phyloP scores from a whole-genome alignment of 495 filamentous ascomycete genomes.

The Penicillium manginii region DNA sequence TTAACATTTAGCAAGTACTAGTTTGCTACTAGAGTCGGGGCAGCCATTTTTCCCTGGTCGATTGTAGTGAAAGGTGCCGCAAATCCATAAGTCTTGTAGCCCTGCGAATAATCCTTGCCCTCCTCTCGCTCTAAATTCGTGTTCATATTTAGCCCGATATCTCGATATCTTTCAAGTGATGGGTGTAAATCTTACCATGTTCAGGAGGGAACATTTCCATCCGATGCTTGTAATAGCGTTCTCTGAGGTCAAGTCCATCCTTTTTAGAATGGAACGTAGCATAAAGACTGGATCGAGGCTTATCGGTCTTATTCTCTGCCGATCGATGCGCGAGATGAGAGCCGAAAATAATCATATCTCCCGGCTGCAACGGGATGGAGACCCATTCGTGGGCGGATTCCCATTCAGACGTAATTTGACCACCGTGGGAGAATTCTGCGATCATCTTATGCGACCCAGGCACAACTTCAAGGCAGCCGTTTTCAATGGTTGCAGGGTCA shows the following conservation, averaged over 20 bases:
- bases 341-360: constrained; percentile 46
- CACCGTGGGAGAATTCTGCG: constrained; percentile 34
- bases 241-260: constrained; percentile 41
- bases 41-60: background rate
- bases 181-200: constrained; percentile 27
- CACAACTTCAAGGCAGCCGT: constrained; percentile 48
- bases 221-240: constrained; percentile 44
- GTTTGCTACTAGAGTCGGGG: background rate
- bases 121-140: constrained; percentile 31
- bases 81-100: constrained; percentile 44
- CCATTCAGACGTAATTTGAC: constrained; percentile 41
- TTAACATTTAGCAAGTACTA: background rate
- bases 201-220: constrained; percentile 45
- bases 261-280: constrained; percentile 45
- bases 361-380: constrained; percentile 40
- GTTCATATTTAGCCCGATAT: background rate
- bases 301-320: constrained; percentile 36
- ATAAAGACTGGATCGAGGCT: constrained; percentile 43
- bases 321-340: constrained; percentile 48
- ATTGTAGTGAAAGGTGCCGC: constrained; percentile 31
- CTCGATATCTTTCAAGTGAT: background rate
- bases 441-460: constrained; percentile 45
- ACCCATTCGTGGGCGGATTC: constrained; percentile 39
- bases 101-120: constrained; percentile 41
- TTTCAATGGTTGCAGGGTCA: constrained; percentile 41